Evolutionary conservation across 805 yeast genomes (phyloP), one percentile per base, ranked within the genome.

Genomic region (Saturnispora halmiae): DNA sequence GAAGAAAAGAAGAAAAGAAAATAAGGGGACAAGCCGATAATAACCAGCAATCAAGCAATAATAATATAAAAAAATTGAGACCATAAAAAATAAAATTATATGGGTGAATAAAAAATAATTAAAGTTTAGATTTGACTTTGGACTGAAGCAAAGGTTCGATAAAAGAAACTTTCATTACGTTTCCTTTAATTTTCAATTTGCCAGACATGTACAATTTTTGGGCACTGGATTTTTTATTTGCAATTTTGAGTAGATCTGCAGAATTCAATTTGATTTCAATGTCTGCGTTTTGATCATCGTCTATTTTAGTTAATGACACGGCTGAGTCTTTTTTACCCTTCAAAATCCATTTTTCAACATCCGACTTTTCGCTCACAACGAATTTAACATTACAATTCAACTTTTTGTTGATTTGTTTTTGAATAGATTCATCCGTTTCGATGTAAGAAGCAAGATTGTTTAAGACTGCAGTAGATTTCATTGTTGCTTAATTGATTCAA

Each of bases 111-210:
- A n/a, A n/a, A n/a, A n/a, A n/a, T 11, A 27, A 7, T 27, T 58
- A 72, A 35, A 72, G 60, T 59, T 71, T 71, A 30, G 74, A 58
- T 58, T 65, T 64, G 20, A 58, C 54, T 15, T 72, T 70, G 19
- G 48, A 52, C 43, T 64, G 58, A 64, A 82, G 71, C 37, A 82
- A 74, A 36, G 71, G 65, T 62, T 82, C 90, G 45, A 82, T 74
- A 45, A 75, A 74, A 34, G 88, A 75, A 41, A 94, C 94, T 70
- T 85, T 85, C 88, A 82, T 82, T 66, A 85, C 80, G 66, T 86
- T 83, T 50, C 95, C 95, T 69, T 79, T 82, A 49, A 85, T 79
- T 71, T 83, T 84, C 61, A 85, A 73, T 63, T 80, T 81, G 31
- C 95, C 95, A 52, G 73, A 66, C 82, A 85, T 75, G 62, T 83